Evolutionary conservation across 352 stramenopile genomes (phyloP).

Genomic region (Pythium apleroticum): DNA sequence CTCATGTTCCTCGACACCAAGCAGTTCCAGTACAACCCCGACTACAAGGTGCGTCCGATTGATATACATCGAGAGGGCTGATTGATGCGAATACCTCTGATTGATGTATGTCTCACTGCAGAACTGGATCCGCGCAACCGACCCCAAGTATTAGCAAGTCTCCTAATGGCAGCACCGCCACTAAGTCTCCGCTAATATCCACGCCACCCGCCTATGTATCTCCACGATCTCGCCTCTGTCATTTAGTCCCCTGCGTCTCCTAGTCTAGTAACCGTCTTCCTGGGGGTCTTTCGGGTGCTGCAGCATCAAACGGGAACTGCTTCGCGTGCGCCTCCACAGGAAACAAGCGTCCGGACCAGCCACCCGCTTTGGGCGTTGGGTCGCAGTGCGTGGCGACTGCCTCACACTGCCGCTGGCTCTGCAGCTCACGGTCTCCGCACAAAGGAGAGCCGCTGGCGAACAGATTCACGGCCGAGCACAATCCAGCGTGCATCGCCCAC

Average conservation of each 20-base stretch:
- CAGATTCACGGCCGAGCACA: not conserved
- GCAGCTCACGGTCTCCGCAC: not conserved
- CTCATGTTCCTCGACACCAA: constrained; percentile 68
- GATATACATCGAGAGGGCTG: not conserved
- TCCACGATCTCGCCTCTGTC: not conserved
- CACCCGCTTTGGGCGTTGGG: no score
- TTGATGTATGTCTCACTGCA: constrained; percentile 23
- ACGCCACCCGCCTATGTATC: constrained; percentile 4
- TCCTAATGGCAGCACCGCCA: not conserved
- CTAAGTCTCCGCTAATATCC: constrained; percentile 3
- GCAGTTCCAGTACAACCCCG: constrained; percentile 82
- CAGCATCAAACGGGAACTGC: not conserved
- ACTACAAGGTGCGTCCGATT: constrained; percentile 68
- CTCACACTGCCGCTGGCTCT: not conserved
- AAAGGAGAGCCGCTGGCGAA: not conserved
- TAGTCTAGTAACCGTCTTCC: not conserved
- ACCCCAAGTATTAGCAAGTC: constrained; percentile 66
- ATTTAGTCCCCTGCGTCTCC: not conserved
- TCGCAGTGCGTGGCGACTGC: constrained; percentile 6
- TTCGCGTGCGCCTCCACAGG: not conserved
- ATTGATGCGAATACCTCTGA: not conserved
- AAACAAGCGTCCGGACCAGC: not conserved
- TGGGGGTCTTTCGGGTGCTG: no score
- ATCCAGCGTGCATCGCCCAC: not conserved
- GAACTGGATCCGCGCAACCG: constrained; percentile 76